Base-by-base conservation (phyloP, 2,329 filamentous ascomycete genomes). In the Corinectria fuckeliana region DNA sequence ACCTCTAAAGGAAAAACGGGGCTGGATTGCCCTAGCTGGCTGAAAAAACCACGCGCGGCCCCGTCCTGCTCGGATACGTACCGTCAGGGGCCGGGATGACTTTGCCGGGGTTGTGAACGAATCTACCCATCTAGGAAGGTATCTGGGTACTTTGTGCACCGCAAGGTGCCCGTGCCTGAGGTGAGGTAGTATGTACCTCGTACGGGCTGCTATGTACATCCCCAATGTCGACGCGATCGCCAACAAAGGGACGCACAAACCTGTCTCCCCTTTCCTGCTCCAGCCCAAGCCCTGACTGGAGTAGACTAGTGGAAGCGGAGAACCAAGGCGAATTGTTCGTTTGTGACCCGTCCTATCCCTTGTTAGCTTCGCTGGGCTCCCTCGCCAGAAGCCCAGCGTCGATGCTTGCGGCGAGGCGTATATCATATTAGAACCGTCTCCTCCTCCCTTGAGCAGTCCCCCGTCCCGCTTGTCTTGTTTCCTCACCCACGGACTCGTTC, bases 21-120 rank as follows among this genome's bases (percentile, higher is more conserved):
- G 48, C 53, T 44, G 18, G 50, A n/a, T 7, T 13, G 26, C 11
- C 34, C 49, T 42, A 16, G 36, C 36, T 51, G 14, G 50, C 50
- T 53, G 39, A 60, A 66, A 68, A 68, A 68, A 66, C 61, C 63
- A 68, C 65, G 65, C 65, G 66, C 56, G 41, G 63, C 51, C 48
- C 54, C 44, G 39, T 42, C 55, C 45, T 45, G 26, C 8, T n/a
- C 42, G 25, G 42, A 18, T 45, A 45, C 42, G 42, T 45, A 45
- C 42, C 25, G n/a, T 45, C 42, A 45, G 42, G 42, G 42, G 42
- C 42, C 25, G 42, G 42, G 42, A 28, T 28, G 42, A 11, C 14
- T 11, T 26, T 45, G 42, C 42, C 42, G 42, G 42, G 42, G 10
- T 28, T 45, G 42, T 23, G 42, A 28, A 25, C 25, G 23, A 45